phyloP scores from a whole-genome alignment of 176 grass and related monocot species.

The Avena sativa region DNA sequence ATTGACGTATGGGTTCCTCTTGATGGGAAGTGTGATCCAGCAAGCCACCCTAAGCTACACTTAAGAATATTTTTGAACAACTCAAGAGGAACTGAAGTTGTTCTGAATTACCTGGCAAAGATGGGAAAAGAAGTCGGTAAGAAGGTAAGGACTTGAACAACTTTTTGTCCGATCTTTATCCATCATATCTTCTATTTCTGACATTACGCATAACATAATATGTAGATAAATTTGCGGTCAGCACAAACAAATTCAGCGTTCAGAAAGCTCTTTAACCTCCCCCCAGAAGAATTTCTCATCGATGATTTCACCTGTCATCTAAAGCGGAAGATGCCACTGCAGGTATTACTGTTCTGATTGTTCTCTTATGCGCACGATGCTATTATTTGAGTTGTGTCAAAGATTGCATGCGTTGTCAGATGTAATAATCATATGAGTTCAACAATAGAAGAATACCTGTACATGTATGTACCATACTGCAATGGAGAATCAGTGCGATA shows the following conservation, averaged over 20 bases:
- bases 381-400: slow-evolving; percentile 25
- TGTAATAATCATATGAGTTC: neutral
- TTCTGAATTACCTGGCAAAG: slow-evolving; percentile 81
- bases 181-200: slow-evolving; percentile 10
- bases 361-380: neutral
- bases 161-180: neutral
- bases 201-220: neutral
- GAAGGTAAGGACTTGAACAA: slow-evolving; percentile 57
- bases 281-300: slow-evolving; percentile 94
- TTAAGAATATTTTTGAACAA: slow-evolving; percentile 90
- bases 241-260: slow-evolving; percentile 91
- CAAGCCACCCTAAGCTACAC: slow-evolving; percentile 79
- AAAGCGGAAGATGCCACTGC: slow-evolving; percentile 92
- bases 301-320: slow-evolving; percentile 99
- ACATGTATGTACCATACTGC: slow-evolving; percentile 1
- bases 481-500: slow-evolving; percentile 1
- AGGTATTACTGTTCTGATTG: slow-evolving; percentile 53
- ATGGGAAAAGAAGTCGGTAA: slow-evolving; percentile 95
- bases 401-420: neutral
- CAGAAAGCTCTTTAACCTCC: slow-evolving; percentile 86
- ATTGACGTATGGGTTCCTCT: slow-evolving; percentile 89
- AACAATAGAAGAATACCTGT: neutral
- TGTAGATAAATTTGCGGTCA: slow-evolving; percentile 89
- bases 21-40: slow-evolving; percentile 76
- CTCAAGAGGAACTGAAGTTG: slow-evolving; percentile 83